A percentile compares a stretch with the other conserved stretches of the same genome.
phyloP scores from a whole-genome alignment of 2,329 filamentous ascomycete species.

The Phialophora verrucosa region DNA sequence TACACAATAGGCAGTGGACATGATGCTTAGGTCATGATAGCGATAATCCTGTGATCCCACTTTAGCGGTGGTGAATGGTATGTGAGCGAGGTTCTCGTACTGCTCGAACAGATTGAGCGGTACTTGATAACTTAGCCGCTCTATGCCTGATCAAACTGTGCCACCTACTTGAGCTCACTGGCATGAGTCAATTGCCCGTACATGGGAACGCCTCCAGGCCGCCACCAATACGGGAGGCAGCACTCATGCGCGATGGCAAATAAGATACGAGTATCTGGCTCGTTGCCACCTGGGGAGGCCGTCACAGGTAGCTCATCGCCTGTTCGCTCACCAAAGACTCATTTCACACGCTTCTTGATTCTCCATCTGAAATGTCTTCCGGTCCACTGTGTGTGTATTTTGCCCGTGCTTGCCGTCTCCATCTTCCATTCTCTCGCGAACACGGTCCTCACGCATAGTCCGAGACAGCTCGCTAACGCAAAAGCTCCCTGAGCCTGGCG shows the following conservation, averaged over 20 bases:
- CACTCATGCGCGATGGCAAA: background rate
- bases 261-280: background rate
- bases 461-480: background rate
- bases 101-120: background rate
- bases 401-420: background rate
- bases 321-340: background rate
- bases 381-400: background rate
- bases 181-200: background rate
- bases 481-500: background rate
- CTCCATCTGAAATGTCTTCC: background rate
- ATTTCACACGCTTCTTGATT: background rate
- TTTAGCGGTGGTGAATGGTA: background rate
- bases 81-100: background rate
- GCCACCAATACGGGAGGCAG: background rate
- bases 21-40: slow-evolving; percentile 12
- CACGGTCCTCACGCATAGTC: background rate
- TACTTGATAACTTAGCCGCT: background rate
- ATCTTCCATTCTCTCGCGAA: background rate
- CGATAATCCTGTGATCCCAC: slow-evolving; percentile 5
- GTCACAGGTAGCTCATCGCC: background rate
- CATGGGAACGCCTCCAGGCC: background rate
- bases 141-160: background rate
- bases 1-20: slow-evolving; percentile 15
- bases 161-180: background rate
- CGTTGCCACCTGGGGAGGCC: background rate